A percentile compares a stretch with the other conserved stretches of the same genome.
Conservation (phyloP, 1,284 basidiomycete genomes). For the Sanghuangporus baumii region DNA sequence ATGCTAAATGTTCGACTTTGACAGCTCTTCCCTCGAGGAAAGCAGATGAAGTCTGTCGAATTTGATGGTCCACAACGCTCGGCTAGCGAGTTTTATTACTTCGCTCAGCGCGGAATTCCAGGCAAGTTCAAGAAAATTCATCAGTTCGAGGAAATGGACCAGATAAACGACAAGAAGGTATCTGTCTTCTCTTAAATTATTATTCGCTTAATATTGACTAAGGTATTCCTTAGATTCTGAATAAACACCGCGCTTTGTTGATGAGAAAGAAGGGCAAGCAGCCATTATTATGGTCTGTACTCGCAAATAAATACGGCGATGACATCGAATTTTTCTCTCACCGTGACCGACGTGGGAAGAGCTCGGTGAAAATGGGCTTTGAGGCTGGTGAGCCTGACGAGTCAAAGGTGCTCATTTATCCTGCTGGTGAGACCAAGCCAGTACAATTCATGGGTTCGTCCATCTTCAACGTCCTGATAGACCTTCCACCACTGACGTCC, state of each 20-base stretch:
- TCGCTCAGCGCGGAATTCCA: slow-evolving; percentile 71
- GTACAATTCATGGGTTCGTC: slow-evolving; percentile 54
- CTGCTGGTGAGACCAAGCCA: slow-evolving; percentile 46
- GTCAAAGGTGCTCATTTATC: slow-evolving; percentile 62
- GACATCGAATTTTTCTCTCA: slow-evolving; percentile 65
- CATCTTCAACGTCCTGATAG: neutral
- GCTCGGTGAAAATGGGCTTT: slow-evolving; percentile 50
- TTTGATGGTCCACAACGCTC: slow-evolving; percentile 73
- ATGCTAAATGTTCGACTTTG: neutral
- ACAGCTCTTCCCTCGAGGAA: slow-evolving; percentile 74
- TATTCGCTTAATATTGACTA: neutral
- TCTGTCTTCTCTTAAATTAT: slow-evolving; percentile 13
- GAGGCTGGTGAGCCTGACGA: slow-evolving; percentile 48
- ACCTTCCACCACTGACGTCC: neutral
- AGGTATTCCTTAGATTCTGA: slow-evolving; percentile 37
- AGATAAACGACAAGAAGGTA: slow-evolving; percentile 49
- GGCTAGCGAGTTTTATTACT: slow-evolving; percentile 71
- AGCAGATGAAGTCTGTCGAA: slow-evolving; percentile 54
- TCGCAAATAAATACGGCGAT: slow-evolving; percentile 69
- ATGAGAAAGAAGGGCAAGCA: slow-evolving; percentile 73
- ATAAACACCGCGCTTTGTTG: slow-evolving; percentile 65
- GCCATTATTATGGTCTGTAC: slow-evolving; percentile 81
- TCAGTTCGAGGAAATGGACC: slow-evolving; percentile 51
- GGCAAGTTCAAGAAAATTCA: slow-evolving; percentile 60
- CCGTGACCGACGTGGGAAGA: slow-evolving; percentile 59